A percentile compares a stretch with the other conserved stretches of the same genome.
Conservation (phyloP, 768 basidiomycete genomes). For the Phallus indusiatus region DNA sequence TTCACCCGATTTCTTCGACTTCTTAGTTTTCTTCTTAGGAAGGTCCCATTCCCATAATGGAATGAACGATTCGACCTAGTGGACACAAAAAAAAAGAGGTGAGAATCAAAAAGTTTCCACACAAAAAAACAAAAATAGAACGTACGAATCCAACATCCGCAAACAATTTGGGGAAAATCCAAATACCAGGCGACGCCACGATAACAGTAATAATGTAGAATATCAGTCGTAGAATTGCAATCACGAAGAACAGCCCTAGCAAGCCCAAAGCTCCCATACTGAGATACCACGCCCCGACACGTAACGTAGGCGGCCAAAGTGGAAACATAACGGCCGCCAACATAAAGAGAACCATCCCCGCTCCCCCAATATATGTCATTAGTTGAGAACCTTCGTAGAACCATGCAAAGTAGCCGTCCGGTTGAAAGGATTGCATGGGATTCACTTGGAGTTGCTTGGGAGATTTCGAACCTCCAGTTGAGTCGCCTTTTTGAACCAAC, state of each 20-base stretch:
- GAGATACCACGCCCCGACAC: slow-evolving; percentile 93
- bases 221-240: slow-evolving; percentile 85
- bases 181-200: slow-evolving; percentile 82
- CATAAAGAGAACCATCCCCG: slow-evolving; percentile 87
- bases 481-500: slow-evolving; percentile 70
- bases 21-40: slow-evolving; percentile 57
- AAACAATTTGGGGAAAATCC: slow-evolving; percentile 98
- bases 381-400: slow-evolving; percentile 93
- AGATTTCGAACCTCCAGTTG: slow-evolving; percentile 47
- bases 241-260: slow-evolving; percentile 81
- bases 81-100: not conserved
- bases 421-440: slow-evolving; percentile 68
- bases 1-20: slow-evolving; percentile 44
- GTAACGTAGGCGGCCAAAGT: slow-evolving; percentile 89
- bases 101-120: not conserved
- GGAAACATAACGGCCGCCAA: slow-evolving; percentile 99
- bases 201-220: slow-evolving; percentile 91
- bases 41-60: slow-evolving; percentile 97
- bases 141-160: slow-evolving; percentile 98
- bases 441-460: slow-evolving; percentile 77
- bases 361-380: slow-evolving; percentile 84
- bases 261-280: slow-evolving; percentile 81
- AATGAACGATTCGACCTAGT: slow-evolving; percentile 91
- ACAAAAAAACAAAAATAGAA: slow-evolving; percentile 16
- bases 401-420: slow-evolving; percentile 89